Evolutionary conservation across 306 rosid species (phyloP), one percentile per base, ranked within the genome.

Genomic region (Cyclanthera cordifolia): DNA sequence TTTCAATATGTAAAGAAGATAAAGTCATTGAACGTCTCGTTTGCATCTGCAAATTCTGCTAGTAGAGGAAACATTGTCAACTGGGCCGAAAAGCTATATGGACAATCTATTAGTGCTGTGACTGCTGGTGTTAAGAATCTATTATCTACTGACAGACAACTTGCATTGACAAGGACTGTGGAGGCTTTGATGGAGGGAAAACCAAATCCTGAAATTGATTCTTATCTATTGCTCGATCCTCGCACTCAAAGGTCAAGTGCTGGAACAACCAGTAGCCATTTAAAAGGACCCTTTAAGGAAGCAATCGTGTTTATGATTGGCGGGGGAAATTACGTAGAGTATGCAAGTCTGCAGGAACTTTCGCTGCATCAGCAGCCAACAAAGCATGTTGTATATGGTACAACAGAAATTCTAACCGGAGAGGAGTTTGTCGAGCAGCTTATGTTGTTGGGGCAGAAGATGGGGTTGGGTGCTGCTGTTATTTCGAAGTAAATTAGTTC

Each of bases 81-180:
- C 74, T 93, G 99, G 99, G 99, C 99, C 3, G 99, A 93, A 81
- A 93, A 87, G 74, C 85, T 93, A 45, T 93, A 93, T 56, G 96
- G 97, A 41, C 97, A 91, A 74, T 91, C 97, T 48, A 85, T 91
- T 53, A 85, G 95, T 34, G 96, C 88, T 2, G 95, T 93, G 82
- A 90, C 99, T 15, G 99, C 99, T 32, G 99, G 99, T 73, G 91
- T 93, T 69, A 93, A 90, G 76, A 93, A 90, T 78, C 85, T 93
- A 25, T 77, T 93, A 60, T 93, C 99, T 25, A 87, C 76, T 53
- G 96, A 93, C 73, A 80, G 96, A 79, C 99, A 93, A 77, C 87
- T 93, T 17, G 99, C 95, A 13, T 77, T 93, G 81, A 88, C 95
- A 11, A 89, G 96, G 78, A 86, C 96, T 9, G 96, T 93, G 73